phyloP scores from a whole-genome alignment of 1,139 yeast genomes.

The Taphrina pruni region DNA sequence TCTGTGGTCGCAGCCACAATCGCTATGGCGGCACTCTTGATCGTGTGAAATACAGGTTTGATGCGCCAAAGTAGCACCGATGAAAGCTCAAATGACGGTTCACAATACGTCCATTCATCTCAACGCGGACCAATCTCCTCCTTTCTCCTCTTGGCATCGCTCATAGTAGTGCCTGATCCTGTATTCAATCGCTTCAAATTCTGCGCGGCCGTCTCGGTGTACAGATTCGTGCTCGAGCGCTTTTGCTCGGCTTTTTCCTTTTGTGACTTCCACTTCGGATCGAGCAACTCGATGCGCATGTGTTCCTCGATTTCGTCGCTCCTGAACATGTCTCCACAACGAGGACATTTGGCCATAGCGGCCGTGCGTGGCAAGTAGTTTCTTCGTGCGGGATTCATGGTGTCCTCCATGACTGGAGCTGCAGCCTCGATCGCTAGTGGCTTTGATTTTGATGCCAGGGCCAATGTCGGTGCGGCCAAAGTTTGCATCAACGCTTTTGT shows the following conservation, averaged over 20 bases:
- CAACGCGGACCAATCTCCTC: constrained; percentile 35
- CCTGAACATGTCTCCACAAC: constrained; percentile 68
- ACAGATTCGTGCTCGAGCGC: constrained; percentile 65
- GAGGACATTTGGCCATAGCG: constrained; percentile 61
- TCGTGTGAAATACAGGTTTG: neutral
- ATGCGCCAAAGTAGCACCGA: too few relatives aligned
- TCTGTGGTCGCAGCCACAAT: neutral
- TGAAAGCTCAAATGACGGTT: too few relatives aligned
- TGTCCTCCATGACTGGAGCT: constrained; percentile 41
- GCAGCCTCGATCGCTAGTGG: constrained; percentile 46
- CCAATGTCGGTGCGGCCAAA: constrained; percentile 46
- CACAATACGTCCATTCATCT: neutral
- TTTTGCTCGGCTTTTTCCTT: constrained; percentile 67
- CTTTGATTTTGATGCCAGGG: constrained; percentile 20
- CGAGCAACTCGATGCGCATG: constrained; percentile 71
- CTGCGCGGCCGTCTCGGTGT: constrained; percentile 71
- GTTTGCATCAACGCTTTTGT: constrained; percentile 52
- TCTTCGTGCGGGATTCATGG: constrained; percentile 42
- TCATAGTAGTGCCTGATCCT: constrained; percentile 42
- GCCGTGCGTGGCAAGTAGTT: constrained; percentile 41
- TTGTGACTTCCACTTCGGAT: constrained; percentile 78
- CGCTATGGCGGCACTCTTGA: neutral
- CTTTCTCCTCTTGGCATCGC: constrained; percentile 19
- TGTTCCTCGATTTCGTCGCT: constrained; percentile 77
- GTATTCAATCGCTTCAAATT: constrained; percentile 71